phyloP scores from a whole-genome alignment of 805 yeast species.

The Starmerella riodocensis region DNA sequence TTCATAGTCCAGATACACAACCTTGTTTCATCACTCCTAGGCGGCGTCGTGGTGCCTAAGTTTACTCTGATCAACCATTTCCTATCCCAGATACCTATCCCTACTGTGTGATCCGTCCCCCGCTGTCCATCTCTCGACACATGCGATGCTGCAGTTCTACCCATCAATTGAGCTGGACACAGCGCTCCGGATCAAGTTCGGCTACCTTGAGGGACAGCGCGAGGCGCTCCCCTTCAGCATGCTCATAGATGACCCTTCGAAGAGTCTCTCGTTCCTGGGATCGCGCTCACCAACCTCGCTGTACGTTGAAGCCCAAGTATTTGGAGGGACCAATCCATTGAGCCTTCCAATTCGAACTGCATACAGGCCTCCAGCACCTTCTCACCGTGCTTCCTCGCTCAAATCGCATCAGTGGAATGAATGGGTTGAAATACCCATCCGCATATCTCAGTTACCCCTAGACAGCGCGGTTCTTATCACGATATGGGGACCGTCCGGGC shows the following conservation, averaged over 20 bases:
- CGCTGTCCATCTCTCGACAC: too few species aligned
- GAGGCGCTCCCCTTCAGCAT: slow-evolving; percentile 35
- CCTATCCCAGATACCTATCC: too few species aligned
- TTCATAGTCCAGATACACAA: too few species aligned
- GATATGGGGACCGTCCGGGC: slow-evolving; percentile 55
- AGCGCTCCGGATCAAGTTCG: slow-evolving; percentile 39
- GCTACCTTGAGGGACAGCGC: slow-evolving; percentile 35
- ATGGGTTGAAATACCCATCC: slow-evolving; percentile 61
- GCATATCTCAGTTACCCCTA: slow-evolving; percentile 55
- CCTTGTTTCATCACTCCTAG: too few species aligned
- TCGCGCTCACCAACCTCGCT: slow-evolving; percentile 19
- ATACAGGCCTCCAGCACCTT: slow-evolving; percentile 32
- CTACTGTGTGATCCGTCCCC: too few species aligned
- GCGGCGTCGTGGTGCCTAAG: too few species aligned
- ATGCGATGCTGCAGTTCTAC: slow-evolving; percentile 37
- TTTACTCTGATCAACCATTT: too few species aligned
- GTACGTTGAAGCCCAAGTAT: slow-evolving; percentile 36
- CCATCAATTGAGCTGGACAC: slow-evolving; percentile 42
- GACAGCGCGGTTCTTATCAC: slow-evolving; percentile 47
- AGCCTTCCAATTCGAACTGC: slow-evolving; percentile 39
- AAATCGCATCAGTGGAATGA: slow-evolving; percentile 47
- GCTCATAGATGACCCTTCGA: slow-evolving; percentile 36
- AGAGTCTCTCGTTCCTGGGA: slow-evolving; percentile 26
- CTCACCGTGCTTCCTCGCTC: slow-evolving; percentile 7
- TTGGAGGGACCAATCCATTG: slow-evolving; percentile 34